Evolutionary conservation across 495 filamentous ascomycete genomes (phyloP).

Genomic region (Baudoinia panamericana): DNA sequence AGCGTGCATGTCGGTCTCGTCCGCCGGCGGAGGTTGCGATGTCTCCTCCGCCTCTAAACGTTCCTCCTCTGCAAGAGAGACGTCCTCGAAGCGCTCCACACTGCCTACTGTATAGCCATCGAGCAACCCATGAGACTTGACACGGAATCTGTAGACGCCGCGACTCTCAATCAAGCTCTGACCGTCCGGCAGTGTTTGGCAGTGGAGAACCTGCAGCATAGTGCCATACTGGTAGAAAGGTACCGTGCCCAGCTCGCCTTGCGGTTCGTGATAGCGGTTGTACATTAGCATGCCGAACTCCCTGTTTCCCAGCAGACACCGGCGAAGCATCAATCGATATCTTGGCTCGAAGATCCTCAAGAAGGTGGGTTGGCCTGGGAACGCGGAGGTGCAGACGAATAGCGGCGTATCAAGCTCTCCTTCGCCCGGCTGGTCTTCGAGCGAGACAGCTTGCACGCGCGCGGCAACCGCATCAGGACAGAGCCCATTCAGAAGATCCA

Average conservation of each 20-base stretch:
- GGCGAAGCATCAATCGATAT: slow-evolving; percentile 76
- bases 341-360: slow-evolving; percentile 85
- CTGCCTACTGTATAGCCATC: slow-evolving; percentile 70
- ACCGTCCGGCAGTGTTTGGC: slow-evolving; percentile 63
- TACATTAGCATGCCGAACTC: slow-evolving; percentile 78
- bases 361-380: slow-evolving; percentile 72
- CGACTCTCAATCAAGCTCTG: slow-evolving; percentile 65
- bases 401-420: slow-evolving; percentile 53
- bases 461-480: slow-evolving; percentile 52
- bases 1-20: slow-evolving; percentile 22
- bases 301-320: slow-evolving; percentile 55
- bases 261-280: slow-evolving; percentile 41
- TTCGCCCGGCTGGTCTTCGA: slow-evolving; percentile 38
- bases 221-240: slow-evolving; percentile 67
- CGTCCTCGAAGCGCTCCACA: slow-evolving; percentile 62
- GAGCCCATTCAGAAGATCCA: slow-evolving; percentile 45
- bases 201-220: slow-evolving; percentile 55
- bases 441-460: slow-evolving; percentile 39
- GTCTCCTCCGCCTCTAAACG: slow-evolving; percentile 53
- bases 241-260: slow-evolving; percentile 44
- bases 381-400: slow-evolving; percentile 69
- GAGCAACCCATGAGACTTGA: slow-evolving; percentile 45
- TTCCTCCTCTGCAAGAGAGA: slow-evolving; percentile 72
- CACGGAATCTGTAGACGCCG: slow-evolving; percentile 61
- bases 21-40: slow-evolving; percentile 15